Base-by-base conservation (phyloP, 2,329 filamentous ascomycete species). In the Fusarium chuoi region DNA sequence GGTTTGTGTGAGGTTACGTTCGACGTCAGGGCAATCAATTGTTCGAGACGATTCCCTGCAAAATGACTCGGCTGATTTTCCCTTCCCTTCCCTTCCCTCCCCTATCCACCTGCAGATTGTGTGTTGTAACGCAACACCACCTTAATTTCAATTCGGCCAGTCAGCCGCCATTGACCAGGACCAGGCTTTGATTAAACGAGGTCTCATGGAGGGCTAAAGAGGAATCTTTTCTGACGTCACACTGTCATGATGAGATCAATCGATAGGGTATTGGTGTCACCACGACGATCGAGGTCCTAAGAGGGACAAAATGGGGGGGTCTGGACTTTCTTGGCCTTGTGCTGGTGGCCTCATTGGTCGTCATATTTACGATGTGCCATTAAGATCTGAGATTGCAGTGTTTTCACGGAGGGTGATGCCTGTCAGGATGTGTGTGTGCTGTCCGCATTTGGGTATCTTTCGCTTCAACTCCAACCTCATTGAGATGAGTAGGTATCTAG, bases 401-500 rank as follows among this genome's bases (percentile, higher is more conserved):
- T 39, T 18, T 39, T 38, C 71, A 65, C 56, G n/a, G 46, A 45
- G 30, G 48, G 58, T 56, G 49, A 55, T 72, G 48, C 46, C 55
- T 52, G 44, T 58, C 51, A 62, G 60, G 59, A 38, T 64, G 60
- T 67, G 64, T 73, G 55, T 73, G 55, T 63, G 52, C 26, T 69
- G 62, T 76, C 65, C 66, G 55, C 18, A 70, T 74, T 72, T 49
- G 74, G 74, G 64, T 73, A 75, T 76, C 61, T 71, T 64, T 60
- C 20, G 44, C 60, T 69, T 62, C 45, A 65, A 68, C 51, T 76
- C 62, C 61, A 70, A 55, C 71, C 75, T 72, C 75, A 75, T 78
- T 78, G 76, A 78, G 76, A 75, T 78, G 76, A 72, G 76, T 77
- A 74, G 75, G 68, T 75, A 73, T 70, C 69, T 70, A 59, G 59